Conservation (phyloP, 768 basidiomycete species). For the Mycena albidolilacea region DNA sequence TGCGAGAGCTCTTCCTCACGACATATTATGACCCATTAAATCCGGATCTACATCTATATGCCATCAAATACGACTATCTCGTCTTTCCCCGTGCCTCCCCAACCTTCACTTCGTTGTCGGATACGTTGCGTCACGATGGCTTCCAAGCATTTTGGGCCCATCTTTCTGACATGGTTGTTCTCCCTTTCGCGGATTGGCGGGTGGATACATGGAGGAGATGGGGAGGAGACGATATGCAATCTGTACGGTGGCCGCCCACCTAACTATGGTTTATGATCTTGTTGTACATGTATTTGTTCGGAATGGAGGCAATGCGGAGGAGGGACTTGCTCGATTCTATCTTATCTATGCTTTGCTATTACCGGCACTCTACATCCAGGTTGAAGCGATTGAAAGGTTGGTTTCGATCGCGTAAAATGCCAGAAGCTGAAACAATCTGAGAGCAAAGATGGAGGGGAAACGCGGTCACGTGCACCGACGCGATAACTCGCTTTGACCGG, state of each 20-base stretch:
- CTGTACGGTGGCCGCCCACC: conserved; percentile 57
- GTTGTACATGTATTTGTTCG: conserved; percentile 36
- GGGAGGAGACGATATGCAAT: conserved; percentile 51
- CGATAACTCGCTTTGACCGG: too few species aligned
- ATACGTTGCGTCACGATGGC: conserved; percentile 58
- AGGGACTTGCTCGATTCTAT: background rate
- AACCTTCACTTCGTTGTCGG: conserved; percentile 56
- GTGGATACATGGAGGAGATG: conserved; percentile 61
- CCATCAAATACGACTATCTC: conserved; percentile 56
- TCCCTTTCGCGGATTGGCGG: conserved; percentile 53
- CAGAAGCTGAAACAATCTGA: too few species aligned
- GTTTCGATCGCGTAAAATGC: too few species aligned
- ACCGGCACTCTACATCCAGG: too few species aligned
- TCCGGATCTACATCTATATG: conserved; percentile 75
- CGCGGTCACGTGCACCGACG: too few species aligned
- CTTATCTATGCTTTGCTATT: too few species aligned
- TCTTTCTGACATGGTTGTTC: conserved; percentile 54
- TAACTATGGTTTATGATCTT: conserved; percentile 41
- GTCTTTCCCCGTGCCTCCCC: conserved; percentile 53
- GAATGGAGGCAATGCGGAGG: background rate
- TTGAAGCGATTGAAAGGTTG: too few species aligned
- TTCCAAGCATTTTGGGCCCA: conserved; percentile 55
- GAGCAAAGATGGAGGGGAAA: too few species aligned
- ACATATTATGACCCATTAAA: conserved; percentile 87
- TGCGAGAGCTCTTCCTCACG: conserved; percentile 74